Evolutionary conservation across 805 yeast genomes (phyloP), one percentile per base, ranked within the genome.

Genomic region (Spathaspora hagerdaliae): DNA sequence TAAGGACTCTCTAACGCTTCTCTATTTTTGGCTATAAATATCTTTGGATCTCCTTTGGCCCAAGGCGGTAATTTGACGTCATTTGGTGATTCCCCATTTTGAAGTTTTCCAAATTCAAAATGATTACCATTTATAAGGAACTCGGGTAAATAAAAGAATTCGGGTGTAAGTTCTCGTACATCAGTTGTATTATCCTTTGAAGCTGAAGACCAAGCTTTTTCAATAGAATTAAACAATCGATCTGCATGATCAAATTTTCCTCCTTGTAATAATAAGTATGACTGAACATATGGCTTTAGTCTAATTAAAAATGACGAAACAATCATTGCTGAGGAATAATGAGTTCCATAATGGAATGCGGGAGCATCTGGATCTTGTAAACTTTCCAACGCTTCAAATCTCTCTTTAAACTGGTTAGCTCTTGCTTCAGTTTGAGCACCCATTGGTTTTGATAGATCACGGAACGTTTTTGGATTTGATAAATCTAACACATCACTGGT

Each of bases 241-340:
- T 89, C 96, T 0, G 96, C 92, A 55, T 85, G 96, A 51, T 89
- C 96, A 67, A 89, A 87, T 45, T 79, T 83, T 0, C 96, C 96
- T 10, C 94, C 96, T 68, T 89, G 97, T 7, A 90, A 65, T 14
- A 87, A 58, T 36, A 87, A 63, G 56, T 85, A 88, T 0, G 95
- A 83, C 43, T 85, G 87, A 2, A 85, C 92, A 63, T 81, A 87
- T 0, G 97, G 97, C 50, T 83, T 78, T 26, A 89, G 54, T 41
- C 97, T 71, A 34, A 89, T 87, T 51, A 89, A 61, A 54, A 78
- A 89, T 0, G 94, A 85, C 0, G 95, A 77, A 2, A 88, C 96
- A 57, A 89, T 88, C 97, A 89, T 90, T 0, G 96, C 95, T 0
- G 96, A 87, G 0, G 96, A 88, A 59, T 89, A 89, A 61, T 89